Percentiles rank a stretch among this genome's conserved stretches.
These are phyloP conservation scores for Fusarium nelsonii DNA, from an alignment of 2,329 filamentous ascomycete genomes.

Conservation along the genomic window DNA sequence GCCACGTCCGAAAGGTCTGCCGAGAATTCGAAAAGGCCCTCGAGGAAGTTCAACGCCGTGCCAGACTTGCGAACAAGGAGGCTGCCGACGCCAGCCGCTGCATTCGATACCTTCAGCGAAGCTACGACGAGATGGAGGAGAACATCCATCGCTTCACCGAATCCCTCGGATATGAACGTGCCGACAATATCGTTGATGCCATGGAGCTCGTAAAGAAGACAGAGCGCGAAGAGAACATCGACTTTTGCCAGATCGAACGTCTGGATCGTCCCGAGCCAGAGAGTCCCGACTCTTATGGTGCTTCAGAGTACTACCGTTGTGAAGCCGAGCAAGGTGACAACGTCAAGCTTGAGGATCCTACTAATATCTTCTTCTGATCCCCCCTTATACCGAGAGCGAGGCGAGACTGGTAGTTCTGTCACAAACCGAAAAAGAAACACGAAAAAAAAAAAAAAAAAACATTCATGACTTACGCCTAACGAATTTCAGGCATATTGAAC, in stretches of 20 bases:
- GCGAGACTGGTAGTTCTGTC: no score
- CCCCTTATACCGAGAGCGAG: no score
- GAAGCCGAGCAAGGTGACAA: not conserved
- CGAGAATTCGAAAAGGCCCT: not conserved
- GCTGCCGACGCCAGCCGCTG: not conserved
- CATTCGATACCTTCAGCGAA: not conserved
- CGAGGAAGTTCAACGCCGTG: not conserved
- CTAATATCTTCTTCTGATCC: constrained; percentile 9
- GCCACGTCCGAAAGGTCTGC: constrained; percentile 8
- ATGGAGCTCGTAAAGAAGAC: constrained; percentile 12
- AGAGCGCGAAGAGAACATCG: constrained; percentile 3
- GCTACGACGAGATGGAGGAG: not conserved
- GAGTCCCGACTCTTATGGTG: constrained; percentile 12
- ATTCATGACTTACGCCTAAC: not conserved
- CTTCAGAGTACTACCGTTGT: not conserved
- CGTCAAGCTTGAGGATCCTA: not conserved
- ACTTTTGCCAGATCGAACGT: not conserved
- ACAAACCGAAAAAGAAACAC: not conserved
- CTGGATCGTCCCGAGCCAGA: not conserved
- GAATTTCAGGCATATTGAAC: not conserved
- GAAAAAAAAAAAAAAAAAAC: not conserved
- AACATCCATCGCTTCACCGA: constrained; percentile 1
- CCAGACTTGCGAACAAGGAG: constrained; percentile 1
- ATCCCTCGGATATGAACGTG: constrained; percentile 5
- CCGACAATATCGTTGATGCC: not conserved